Conservation (phyloP, 768 basidiomycete genomes). For the Naganishia vishniacii region DNA sequence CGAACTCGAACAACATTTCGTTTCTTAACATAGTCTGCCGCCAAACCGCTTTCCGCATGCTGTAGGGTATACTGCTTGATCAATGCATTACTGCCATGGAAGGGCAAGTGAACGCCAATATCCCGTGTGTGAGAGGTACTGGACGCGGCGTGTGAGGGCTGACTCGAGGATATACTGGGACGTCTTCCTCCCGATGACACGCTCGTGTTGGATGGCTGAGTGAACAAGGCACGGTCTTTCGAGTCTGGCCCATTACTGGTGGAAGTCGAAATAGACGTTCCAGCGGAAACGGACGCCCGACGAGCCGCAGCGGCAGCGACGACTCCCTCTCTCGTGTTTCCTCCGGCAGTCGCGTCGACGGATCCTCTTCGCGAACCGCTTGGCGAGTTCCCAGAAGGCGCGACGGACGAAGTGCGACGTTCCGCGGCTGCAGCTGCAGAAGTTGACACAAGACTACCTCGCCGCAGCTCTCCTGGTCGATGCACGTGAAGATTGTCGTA, state of each 20-base stretch:
- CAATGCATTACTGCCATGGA: conserved; percentile 50
- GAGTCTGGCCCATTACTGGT: conserved; percentile 15
- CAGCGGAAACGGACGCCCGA: conserved; percentile 23
- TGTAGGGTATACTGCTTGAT: conserved; percentile 74
- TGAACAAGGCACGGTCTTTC: conserved; percentile 31
- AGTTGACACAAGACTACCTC: conserved; percentile 15
- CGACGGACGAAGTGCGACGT: conserved; percentile 28
- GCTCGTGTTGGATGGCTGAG: conserved; percentile 20
- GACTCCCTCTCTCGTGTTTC: neutral
- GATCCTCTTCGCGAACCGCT: conserved; percentile 15
- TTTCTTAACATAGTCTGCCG: conserved; percentile 88
- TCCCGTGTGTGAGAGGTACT: conserved; percentile 20
- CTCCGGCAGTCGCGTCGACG: neutral
- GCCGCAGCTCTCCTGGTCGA: conserved; percentile 34
- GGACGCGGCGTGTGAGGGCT: conserved; percentile 12
- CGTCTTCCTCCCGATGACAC: conserved; percentile 8
- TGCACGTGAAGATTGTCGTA: conserved; percentile 47
- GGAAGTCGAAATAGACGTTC: conserved; percentile 6
- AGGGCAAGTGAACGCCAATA: conserved; percentile 34
- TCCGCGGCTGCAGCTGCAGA: conserved; percentile 12
- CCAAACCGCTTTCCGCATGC: conserved; percentile 85
- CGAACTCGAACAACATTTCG: conserved; percentile 88
- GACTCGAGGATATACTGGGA: conserved; percentile 14
- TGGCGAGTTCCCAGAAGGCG: neutral
- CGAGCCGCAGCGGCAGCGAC: conserved; percentile 25